Conservation (phyloP, 768 basidiomycete species). For the Auriscalpium microsporum region DNA sequence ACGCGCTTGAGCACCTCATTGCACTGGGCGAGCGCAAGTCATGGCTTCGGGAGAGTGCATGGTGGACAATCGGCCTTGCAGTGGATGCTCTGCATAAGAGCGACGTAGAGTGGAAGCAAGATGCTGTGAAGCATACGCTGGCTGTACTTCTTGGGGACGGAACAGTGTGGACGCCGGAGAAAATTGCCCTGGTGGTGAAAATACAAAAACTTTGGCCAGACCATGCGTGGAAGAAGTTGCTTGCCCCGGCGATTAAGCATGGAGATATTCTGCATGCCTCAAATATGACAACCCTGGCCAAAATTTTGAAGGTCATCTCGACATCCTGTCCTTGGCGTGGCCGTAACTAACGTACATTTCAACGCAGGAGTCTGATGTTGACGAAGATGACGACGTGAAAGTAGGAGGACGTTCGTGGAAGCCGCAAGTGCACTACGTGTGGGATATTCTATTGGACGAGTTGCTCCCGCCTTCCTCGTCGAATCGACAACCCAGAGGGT, state of each 20-base stretch:
- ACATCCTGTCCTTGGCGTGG: not conserved
- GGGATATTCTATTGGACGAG: constrained; percentile 74
- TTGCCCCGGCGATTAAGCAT: constrained; percentile 72
- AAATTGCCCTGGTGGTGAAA: constrained; percentile 70
- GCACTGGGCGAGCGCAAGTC: constrained; percentile 74
- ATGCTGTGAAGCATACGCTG: constrained; percentile 46
- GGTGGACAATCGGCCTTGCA: constrained; percentile 70
- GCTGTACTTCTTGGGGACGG: constrained; percentile 46
- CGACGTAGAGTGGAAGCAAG: constrained; percentile 61
- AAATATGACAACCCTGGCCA: constrained; percentile 70
- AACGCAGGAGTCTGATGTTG: constrained; percentile 35
- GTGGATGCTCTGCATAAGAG: constrained; percentile 51
- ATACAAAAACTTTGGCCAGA: constrained; percentile 55
- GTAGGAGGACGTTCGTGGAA: constrained; percentile 63
- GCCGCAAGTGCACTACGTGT: constrained; percentile 86
- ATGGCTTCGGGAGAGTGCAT: constrained; percentile 87
- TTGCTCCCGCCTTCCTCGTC: constrained; percentile 48
- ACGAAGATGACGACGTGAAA: constrained; percentile 42
- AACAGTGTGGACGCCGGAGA: constrained; percentile 77
- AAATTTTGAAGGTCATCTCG: constrained; percentile 66
- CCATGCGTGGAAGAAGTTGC: constrained; percentile 51
- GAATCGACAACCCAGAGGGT: constrained; percentile 35
- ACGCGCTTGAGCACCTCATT: constrained; percentile 52
- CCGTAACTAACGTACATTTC: not conserved
- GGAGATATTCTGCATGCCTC: constrained; percentile 54